Evolutionary conservation across 805 yeast species (phyloP), one percentile per base, ranked within the genome.

Genomic region (Sungouiella blattae): DNA sequence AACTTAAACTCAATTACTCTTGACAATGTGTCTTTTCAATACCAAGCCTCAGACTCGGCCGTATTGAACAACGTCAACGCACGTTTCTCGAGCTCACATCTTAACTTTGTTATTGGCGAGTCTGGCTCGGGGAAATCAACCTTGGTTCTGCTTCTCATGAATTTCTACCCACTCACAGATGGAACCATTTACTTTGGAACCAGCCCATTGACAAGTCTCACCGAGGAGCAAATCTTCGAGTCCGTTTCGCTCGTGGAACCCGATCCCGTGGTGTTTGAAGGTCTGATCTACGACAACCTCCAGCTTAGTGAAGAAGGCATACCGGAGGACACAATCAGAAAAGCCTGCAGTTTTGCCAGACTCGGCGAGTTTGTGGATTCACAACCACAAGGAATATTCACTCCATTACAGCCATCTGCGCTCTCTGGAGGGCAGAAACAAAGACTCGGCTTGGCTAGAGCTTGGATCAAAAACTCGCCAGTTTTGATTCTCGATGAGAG

Each of bases 71-170:
- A 71, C 31, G 62, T 83, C 1, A 50, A 57, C n/a, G 37, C 83
- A 17, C 45, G 47, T 4, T 62, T 88, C 23, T 57, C 64, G 1
- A 56, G 74, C 0, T 69, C 73, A 1, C 45, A 60, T 21, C 52
- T 75, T 5, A 77, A 81, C 1, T 91, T 77, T 48, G 58, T 93
- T 4, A 75, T 93, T 27, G 99, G 99, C 1, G 69, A 72, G 41
- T 88, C 97, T 0, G 99, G 99, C 0, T 80, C 89, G 0, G 98
- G 98, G 0, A 93, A 93, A 56, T 91, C 98, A 0, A 83, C 98
- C 0, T 41, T 93, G 2, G 74, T 83, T 0, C 73, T 72, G 24
- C 55, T 93, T 2, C 47, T 93, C 1, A 54, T 83, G 36, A 73
- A 73, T 18, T 70, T 86, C 16, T 87, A 89, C 48, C 42, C 55